These are phyloP conservation scores for Thraustochytrium sp. DNA, from an alignment of 352 stramenopile genomes.

Conservation along the genomic window DNA sequence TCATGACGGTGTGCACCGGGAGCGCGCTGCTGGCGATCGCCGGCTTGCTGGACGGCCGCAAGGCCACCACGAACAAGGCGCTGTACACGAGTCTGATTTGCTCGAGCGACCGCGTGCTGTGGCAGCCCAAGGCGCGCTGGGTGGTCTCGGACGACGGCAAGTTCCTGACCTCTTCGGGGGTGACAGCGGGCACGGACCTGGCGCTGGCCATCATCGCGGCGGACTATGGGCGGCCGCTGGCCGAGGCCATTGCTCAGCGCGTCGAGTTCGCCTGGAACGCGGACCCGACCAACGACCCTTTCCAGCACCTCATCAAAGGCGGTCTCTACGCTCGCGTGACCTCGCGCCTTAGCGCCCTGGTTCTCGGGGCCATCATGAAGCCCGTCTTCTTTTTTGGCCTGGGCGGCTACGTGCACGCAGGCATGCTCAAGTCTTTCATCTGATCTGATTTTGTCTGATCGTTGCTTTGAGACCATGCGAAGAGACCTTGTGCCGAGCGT, in stretches of 20 bases:
- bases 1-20: neutral
- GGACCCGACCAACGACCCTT: neutral
- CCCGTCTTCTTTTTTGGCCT: neutral
- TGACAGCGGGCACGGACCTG: neutral
- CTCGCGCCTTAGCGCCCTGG: neutral
- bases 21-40: neutral
- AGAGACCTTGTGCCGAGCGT: no score
- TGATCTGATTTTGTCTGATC: no score
- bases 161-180: neutral
- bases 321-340: neutral
- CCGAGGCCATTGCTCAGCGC: neutral
- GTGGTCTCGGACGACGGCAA: neutral
- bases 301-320: neutral
- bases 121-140: neutral
- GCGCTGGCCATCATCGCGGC: neutral
- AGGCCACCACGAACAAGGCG: neutral
- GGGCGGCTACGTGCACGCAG: neutral
- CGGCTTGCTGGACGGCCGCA: neutral
- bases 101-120: neutral
- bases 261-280: neutral
- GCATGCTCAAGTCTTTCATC: no score
- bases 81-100: neutral
- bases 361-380: neutral
- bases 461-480: no score
- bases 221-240: neutral